Evolutionary conservation across 164 flowering plant genomes (phyloP).

Genomic region (Berberis thunbergii): DNA sequence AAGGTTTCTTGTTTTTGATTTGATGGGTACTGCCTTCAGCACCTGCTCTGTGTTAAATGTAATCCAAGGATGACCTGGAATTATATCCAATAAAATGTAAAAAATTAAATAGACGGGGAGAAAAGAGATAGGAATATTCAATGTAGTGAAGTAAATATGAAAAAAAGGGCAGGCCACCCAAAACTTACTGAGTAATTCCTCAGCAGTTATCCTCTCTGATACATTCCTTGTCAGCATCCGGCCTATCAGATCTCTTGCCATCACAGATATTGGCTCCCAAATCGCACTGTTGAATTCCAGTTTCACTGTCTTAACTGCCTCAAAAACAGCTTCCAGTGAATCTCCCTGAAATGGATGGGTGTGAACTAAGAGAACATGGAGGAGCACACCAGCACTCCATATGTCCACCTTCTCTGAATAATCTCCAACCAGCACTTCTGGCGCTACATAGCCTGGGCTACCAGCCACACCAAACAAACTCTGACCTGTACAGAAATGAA

Average conservation of each 20-base stretch:
- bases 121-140: background rate
- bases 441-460: slow-evolving; percentile 97
- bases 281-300: slow-evolving; percentile 64
- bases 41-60: slow-evolving; percentile 65
- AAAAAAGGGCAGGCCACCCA: background rate
- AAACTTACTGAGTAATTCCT: slow-evolving; percentile 78
- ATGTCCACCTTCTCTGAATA: slow-evolving; percentile 91
- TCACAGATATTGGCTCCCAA: slow-evolving; percentile 81
- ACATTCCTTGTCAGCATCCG: slow-evolving; percentile 81
- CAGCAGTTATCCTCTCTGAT: slow-evolving; percentile 72
- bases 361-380: slow-evolving; percentile 79
- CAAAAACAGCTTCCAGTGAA: slow-evolving; percentile 69
- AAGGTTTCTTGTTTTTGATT: slow-evolving; percentile 37
- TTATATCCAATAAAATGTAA: background rate
- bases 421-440: slow-evolving; percentile 77
- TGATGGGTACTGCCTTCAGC: slow-evolving; percentile 40
- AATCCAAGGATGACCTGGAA: slow-evolving; percentile 90
- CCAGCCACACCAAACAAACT: slow-evolving; percentile 82
- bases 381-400: slow-evolving; percentile 96
- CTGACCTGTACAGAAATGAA: slow-evolving; percentile 56
- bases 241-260: slow-evolving; percentile 74
- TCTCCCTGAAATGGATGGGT: slow-evolving; percentile 82
- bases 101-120: background rate
- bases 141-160: background rate
- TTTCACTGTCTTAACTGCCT: slow-evolving; percentile 68